Evolutionary conservation across 345 rosid genomes (phyloP).

Genomic region (Eucalyptus globulus): DNA sequence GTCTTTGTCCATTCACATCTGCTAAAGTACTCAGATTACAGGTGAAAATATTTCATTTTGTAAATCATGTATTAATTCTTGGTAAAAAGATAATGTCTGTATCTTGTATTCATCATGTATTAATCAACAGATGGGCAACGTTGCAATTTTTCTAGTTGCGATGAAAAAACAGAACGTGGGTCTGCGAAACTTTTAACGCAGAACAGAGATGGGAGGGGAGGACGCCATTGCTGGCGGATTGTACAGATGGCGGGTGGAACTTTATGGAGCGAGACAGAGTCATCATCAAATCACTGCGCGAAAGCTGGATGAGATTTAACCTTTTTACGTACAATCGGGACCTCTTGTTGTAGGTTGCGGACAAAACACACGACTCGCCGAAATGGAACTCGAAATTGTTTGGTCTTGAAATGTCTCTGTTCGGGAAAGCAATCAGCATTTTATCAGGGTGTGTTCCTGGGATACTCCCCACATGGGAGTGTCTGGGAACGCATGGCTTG

Average conservation of each 20-base stretch:
- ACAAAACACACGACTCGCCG: neutral
- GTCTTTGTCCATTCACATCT: neutral
- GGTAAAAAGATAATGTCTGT: neutral
- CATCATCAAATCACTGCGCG: neutral
- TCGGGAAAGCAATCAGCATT: neutral
- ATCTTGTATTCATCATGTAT: neutral
- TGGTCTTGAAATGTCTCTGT: neutral
- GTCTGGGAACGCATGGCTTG: neutral
- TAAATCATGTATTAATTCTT: neutral
- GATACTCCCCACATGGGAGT: neutral
- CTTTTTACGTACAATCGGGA: neutral
- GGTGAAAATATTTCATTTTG: neutral
- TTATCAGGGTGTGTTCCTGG: neutral
- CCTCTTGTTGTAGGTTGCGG: neutral
- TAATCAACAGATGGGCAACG: neutral
- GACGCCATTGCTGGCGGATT: neutral
- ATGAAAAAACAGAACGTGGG: neutral
- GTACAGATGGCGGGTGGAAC: neutral
- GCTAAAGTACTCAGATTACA: neutral
- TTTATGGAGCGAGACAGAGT: neutral
- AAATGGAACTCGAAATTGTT: neutral
- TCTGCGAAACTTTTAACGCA: neutral
- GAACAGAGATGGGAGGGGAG: neutral
- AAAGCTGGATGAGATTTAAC: neutral
- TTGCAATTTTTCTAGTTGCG: neutral